Base-by-base conservation (phyloP, 2,329 filamentous ascomycete genomes). In the Diaporthe caulivora region DNA sequence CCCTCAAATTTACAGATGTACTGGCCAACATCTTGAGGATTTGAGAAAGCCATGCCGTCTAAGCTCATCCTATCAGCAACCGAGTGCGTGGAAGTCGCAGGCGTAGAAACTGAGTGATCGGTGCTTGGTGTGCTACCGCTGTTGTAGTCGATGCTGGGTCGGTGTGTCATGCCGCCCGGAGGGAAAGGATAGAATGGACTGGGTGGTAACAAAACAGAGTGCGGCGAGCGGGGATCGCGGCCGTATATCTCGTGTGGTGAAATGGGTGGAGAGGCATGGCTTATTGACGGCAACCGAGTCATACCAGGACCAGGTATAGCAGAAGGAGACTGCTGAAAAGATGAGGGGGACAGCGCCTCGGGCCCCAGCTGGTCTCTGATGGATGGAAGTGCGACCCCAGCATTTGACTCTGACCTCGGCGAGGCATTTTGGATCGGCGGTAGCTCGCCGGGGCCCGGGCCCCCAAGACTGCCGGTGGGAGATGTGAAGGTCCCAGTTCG, bases 1-100 rank as follows among this genome's bases (percentile, higher is more conserved):
- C 92, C 92, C 10, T 86, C 77, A 65, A 85, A 84, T 78, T 82
- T 86, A 80, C 93, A 95, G 58, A 88, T 83, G 79, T 89, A 93
- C 5, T 83, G 83, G 26, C 87, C 89, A 65, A 84, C 79, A 10
- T 71, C 74, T 49, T 85, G 82, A 5, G 87, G 87, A 78, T 86
- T 88, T 15, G 88, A 64, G 21, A 69, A 75, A 1, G 62, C 69
- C 18, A 69, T 15, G 26, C 85, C 87, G 71, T 91, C 89, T 62
- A 90, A 89, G 78, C 88, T 90, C 87, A 90, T 90, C 65, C 86
- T 84, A 75, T 90, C 88, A 26, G 85, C 84, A 9, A 85, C 84
- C 29, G 83, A 78, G 21, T 71, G 68, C 2, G 77, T 82, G 3
- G 83, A 77, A 13, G 82, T 83, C 37, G 82, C 81, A 55, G 87